Base-by-base conservation (phyloP, 768 basidiomycete genomes). In the Xerocomus potaroensis region DNA sequence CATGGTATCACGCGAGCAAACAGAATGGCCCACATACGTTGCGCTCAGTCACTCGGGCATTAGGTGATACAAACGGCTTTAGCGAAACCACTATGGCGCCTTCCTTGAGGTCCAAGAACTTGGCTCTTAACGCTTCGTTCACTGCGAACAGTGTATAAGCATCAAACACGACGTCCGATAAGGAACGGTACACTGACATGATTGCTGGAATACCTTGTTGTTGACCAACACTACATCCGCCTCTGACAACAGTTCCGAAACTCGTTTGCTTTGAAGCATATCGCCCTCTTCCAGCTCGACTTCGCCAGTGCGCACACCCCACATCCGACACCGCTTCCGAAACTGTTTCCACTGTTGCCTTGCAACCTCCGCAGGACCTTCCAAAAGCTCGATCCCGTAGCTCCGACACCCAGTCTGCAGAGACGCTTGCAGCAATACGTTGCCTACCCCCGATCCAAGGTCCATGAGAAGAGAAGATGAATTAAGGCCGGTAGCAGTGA, bases 171-270 rank as follows among this genome's bases (percentile, higher is more conserved):
- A 40, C 10, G 24, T 31, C 8, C 31, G 8, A 4, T 26, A 41
- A 30, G 31, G n/a, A 18, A 44, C 24, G n/a, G 4, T 8, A 24
- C 4, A 80, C 85, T 72, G 57, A 90, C 88, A 62, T 41, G 78
- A 76, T 56, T 84, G 79, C 50, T 77, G 73, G 61, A 91, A 92
- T 1, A 87, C 86, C 67, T 88, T 91, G 62, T 91, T 92, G 62
- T 92, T 90, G 44, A 91, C 85, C 50, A 98, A 70, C 8, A 99
- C 84, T 1, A 99, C 90, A 59, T 98, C 93, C 3, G 96, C 95
- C 57, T 83, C 69, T 8, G 76, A 62, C 45, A 99, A 75, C 41
- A 91, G 70, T 60, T 82, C 78, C 34, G 81, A 74, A 14, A 92
- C 81, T 31, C 83, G 72, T 19, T 60, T 60, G 59, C 84, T 81